Evolutionary conservation across 352 stramenopile genomes (phyloP).

Genomic region (Phytophthora lateralis): DNA sequence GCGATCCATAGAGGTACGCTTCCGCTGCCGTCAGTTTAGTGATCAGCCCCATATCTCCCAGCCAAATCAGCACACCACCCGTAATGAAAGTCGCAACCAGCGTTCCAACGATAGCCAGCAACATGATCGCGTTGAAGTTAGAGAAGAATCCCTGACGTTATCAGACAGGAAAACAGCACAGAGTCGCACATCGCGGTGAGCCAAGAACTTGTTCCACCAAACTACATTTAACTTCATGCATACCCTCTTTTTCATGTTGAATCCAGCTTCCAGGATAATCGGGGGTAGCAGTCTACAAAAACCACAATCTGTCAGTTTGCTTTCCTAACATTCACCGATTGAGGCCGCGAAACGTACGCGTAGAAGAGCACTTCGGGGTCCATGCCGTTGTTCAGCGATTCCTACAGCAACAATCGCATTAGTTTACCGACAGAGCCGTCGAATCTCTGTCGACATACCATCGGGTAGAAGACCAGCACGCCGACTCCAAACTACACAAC

Average conservation of each 20-base stretch:
- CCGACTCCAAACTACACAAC: conserved; percentile 65
- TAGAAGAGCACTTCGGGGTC: conserved; percentile 87
- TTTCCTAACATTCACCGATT: background rate
- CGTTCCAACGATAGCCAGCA: conserved; percentile 81
- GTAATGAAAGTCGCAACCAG: conserved; percentile 84
- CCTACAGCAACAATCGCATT: conserved; percentile 34
- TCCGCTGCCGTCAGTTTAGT: conserved; percentile 89
- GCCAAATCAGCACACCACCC: conserved; percentile 72
- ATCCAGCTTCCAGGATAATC: conserved; percentile 87
- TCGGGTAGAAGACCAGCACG: conserved; percentile 81
- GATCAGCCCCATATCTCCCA: conserved; percentile 71
- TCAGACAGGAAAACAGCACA: background rate
- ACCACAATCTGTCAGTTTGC: conserved; percentile 3
- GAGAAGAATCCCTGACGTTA: conserved; percentile 78
- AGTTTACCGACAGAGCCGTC: background rate
- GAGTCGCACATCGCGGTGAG: conserved; percentile 14
- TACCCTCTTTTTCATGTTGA: conserved; percentile 90
- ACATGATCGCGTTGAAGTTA: conserved; percentile 88
- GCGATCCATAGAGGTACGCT: conserved; percentile 90
- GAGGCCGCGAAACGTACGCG: conserved; percentile 43
- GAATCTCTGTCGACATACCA: conserved; percentile 38
- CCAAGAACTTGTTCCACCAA: conserved; percentile 4
- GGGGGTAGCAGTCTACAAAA: conserved; percentile 60
- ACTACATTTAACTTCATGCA: background rate
- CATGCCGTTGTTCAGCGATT: conserved; percentile 83